These are phyloP conservation scores for Raddia guianensis DNA, from an alignment of 176 grass and related monocot genomes.

Conservation along the genomic window DNA sequence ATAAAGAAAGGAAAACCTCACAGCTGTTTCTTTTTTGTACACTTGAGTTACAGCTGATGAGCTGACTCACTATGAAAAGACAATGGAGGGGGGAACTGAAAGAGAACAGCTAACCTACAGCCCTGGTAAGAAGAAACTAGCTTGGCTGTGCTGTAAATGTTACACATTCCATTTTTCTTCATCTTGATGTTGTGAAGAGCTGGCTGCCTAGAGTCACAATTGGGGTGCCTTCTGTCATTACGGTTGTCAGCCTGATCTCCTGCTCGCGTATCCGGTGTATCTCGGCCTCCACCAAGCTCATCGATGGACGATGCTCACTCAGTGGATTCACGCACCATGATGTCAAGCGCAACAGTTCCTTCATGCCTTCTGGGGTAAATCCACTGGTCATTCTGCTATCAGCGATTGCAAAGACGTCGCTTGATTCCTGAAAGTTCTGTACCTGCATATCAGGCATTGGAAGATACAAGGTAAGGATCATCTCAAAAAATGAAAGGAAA, in stretches of 20 bases:
- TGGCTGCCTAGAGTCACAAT: conserved; percentile 96
- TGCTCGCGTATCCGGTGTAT: conserved; percentile 73
- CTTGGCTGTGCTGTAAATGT: conserved; percentile 24
- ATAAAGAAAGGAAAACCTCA: conserved; percentile 29
- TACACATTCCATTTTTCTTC: conserved; percentile 33
- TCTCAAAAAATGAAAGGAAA: not conserved
- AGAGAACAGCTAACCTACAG: conserved; percentile 42
- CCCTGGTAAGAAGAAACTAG: conserved; percentile 37
- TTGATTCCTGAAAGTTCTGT: conserved; percentile 65
- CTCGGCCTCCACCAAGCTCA: conserved; percentile 79
- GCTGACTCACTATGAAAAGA: conserved; percentile 37
- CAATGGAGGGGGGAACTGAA: not conserved
- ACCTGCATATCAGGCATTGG: conserved; percentile 46
- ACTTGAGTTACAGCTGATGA: conserved; percentile 61
- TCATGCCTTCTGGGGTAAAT: conserved; percentile 77
- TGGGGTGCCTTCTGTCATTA: conserved; percentile 59
- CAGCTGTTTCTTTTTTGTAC: conserved; percentile 70
- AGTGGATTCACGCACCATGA: conserved; percentile 65
- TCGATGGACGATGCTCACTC: conserved; percentile 61
- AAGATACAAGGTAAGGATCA: conserved; percentile 19
- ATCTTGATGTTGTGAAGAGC: conserved; percentile 75
- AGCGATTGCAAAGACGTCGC: conserved; percentile 43
- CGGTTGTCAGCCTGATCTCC: conserved; percentile 76
- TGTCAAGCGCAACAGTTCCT: conserved; percentile 70
- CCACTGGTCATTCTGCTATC: conserved; percentile 66